Conservation (phyloP, 1,139 yeast genomes). For the Wickerhamomyces sp. region DNA sequence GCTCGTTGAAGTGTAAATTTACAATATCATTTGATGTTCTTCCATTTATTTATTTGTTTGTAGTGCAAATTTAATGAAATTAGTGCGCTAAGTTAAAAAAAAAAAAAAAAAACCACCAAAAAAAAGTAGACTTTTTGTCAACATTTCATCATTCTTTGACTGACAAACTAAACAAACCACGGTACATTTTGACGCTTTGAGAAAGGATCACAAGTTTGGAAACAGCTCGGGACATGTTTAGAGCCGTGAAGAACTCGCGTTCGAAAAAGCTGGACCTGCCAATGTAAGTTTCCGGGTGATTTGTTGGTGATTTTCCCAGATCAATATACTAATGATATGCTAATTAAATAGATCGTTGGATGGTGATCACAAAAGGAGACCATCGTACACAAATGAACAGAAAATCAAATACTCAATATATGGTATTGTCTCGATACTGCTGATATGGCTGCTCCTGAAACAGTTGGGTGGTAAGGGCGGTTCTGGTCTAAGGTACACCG, state of each 20-base stretch:
- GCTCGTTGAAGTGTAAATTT: slow-evolving; percentile 14
- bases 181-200: too few species aligned
- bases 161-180: too few species aligned
- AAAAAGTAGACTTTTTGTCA: background rate
- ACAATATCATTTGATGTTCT: background rate
- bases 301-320: background rate
- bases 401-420: background rate
- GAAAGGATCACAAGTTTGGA: too few species aligned
- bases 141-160: too few species aligned
- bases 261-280: slow-evolving; percentile 47
- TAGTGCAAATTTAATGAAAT: too few species aligned
- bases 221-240: slow-evolving; percentile 15
- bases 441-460: background rate
- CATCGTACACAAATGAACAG: background rate
- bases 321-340: background rate
- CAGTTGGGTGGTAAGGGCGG: background rate
- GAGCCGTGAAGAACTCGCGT: slow-evolving; percentile 26
- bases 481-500: slow-evolving; percentile 11
- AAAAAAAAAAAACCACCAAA: too few species aligned
- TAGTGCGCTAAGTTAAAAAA: background rate
- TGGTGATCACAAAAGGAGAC: background rate
- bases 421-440: background rate
- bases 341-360: background rate
- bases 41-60: too few species aligned
- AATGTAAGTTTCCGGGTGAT: slow-evolving; percentile 17